Percentiles rank a stretch among this genome's conserved stretches.
These are phyloP conservation scores for Asterella californica DNA, from an alignment of 225 moss, liverwort and hornwort species.

Conservation along the genomic window DNA sequence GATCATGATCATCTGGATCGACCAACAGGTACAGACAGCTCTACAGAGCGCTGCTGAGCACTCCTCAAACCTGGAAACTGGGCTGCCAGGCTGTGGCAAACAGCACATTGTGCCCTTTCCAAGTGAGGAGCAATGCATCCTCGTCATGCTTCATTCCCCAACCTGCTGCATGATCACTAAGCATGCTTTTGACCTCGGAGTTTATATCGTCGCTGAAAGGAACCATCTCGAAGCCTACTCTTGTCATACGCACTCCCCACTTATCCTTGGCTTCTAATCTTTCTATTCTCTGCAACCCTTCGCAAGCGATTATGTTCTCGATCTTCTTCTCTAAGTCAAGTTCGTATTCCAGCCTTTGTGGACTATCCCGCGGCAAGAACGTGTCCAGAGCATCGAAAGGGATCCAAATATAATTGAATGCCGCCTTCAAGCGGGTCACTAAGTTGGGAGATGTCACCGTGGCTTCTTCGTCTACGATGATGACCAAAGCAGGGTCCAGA, in stretches of 20 bases:
- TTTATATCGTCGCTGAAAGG: conserved; percentile 61
- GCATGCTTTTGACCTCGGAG: conserved; percentile 68
- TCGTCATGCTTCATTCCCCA: conserved; percentile 76
- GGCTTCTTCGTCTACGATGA: conserved; percentile 59
- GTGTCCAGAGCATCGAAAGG: conserved; percentile 83
- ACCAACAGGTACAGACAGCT: too few species aligned
- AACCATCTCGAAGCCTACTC: conserved; percentile 54
- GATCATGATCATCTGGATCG: too few species aligned
- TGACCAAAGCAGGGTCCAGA: conserved; percentile 56
- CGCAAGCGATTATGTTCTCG: conserved; percentile 66
- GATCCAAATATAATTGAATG: conserved; percentile 83
- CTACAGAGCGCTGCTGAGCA: not conserved
- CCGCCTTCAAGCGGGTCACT: conserved; percentile 54
- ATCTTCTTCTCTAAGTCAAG: conserved; percentile 64
- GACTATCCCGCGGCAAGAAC: conserved; percentile 57
- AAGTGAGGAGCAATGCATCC: conserved; percentile 63
- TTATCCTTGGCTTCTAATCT: conserved; percentile 65
- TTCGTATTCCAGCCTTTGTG: conserved; percentile 58
- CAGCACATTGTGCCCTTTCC: conserved; percentile 72
- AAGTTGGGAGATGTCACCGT: conserved; percentile 47
- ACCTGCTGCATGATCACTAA: conserved; percentile 76
- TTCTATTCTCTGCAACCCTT: conserved; percentile 60
- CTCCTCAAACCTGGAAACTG: conserved; percentile 10
- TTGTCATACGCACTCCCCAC: conserved; percentile 76
- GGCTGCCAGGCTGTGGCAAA: conserved; percentile 44